phyloP scores from a whole-genome alignment of 2,329 filamentous ascomycete species.

The Capronia epimyces region DNA sequence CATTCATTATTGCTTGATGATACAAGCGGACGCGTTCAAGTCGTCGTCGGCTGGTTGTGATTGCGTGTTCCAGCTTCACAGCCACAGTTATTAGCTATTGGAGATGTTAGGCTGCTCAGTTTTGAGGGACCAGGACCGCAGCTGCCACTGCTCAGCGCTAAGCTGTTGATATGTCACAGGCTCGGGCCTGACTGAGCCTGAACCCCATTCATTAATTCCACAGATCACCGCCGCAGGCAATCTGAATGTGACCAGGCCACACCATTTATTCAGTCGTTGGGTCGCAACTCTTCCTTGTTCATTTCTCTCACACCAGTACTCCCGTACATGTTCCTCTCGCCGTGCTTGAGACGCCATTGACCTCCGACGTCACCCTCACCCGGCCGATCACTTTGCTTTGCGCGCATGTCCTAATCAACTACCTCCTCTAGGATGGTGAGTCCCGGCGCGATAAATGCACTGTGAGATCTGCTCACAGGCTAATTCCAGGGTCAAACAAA shows the following conservation, averaged over 20 bases:
- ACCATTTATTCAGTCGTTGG: conserved; percentile 7
- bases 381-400: conserved; percentile 3
- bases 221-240: conserved; percentile 3
- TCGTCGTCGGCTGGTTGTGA: conserved; percentile 6
- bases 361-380: not conserved
- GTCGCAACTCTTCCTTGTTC: conserved; percentile 2
- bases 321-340: not conserved
- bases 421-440: conserved; percentile 16
- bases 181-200: no score
- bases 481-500: conserved; percentile 29
- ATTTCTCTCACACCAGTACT: not conserved
- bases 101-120: no score
- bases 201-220: not conserved
- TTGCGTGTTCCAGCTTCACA: conserved; percentile 16
- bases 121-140: no score
- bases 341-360: not conserved
- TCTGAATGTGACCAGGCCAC: conserved; percentile 7
- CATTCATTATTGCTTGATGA: not conserved
- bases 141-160: no score
- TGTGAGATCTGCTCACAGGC: conserved; percentile 12
- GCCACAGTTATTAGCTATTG: conserved; percentile 6
- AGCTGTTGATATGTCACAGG: conserved; percentile 2
- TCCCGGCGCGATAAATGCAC: not conserved
- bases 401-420: conserved; percentile 21
- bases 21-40: no score